Base-by-base conservation (phyloP, 768 basidiomycete genomes). In the Leccinum broughii region DNA sequence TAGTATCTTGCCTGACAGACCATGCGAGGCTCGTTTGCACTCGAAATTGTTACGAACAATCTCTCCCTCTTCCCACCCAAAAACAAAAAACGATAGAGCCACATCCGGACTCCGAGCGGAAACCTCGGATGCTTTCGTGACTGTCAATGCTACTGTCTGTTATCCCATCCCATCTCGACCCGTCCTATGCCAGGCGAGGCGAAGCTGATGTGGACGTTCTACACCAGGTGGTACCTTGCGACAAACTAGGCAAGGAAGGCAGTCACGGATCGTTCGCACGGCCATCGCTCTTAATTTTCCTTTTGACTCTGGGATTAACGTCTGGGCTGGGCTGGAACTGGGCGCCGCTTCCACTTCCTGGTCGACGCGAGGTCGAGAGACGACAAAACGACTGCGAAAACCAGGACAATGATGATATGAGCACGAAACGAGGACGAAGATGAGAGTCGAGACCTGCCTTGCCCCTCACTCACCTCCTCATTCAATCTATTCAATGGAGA, bases 91-190 rank as follows among this genome's bases (percentile, higher is more conserved):
- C 44, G 44, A 46, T 46, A 4, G 41, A 6, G 4, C 41, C 41
- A 44, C 41, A 20, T 44, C 41, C 41, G 41, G 41, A 44, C 41
- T 51, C 51, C 37, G 62, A 51, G 63, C 62, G 62, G 30, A 65
- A 65, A 55, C 62, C 58, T 64, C 52, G 62, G 62, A 58, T 6
- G 20, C 26, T 48, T 20, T 39, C 14, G 30, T 30, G 30, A 30
- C 17, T 28, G 26, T 30, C n/a, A 34, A 15, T 44, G 37, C 51
- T 28, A 34, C 10, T 8, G 62, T 41, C 41, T 41, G 9, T n/a
- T n/a, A 41, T 41, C 41, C 41, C 41, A 41, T 41, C 41, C 41
- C 41, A 10, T 41, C 9, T 41, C 41, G 44, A 46, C 44, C 44
- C 44, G 44, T 46, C 44, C 44, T 46, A 20, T 20, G 11, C 20